Conservation (phyloP, 495 filamentous ascomycete species). For the Hypoxylon trugodes region DNA sequence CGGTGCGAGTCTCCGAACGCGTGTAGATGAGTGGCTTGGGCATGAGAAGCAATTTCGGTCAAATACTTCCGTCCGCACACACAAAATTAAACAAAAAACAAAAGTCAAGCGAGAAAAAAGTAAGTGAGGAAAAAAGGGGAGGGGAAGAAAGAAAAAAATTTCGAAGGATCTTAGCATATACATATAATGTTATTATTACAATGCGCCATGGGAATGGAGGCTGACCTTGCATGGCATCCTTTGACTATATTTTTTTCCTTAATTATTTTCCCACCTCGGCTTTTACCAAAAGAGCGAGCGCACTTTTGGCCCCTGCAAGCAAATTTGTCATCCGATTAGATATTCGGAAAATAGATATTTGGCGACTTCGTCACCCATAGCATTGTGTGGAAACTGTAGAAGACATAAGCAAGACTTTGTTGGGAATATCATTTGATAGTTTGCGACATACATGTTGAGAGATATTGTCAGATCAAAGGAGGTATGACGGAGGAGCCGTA, state of each 20-base stretch:
- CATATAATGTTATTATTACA: conserved; percentile 23
- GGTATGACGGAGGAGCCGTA: background rate
- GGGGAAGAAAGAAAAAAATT: conserved; percentile 7
- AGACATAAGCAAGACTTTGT: background rate
- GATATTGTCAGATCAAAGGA: conserved; percentile 2
- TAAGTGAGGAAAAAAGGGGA: background rate
- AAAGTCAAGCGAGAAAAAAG: background rate
- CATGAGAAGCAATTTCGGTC: conserved; percentile 39
- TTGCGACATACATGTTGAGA: background rate
- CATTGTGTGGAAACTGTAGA: background rate
- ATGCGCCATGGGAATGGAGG: conserved; percentile 24
- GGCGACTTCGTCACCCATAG: background rate
- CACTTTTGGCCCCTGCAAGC: too few species aligned
- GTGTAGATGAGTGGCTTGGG: conserved; percentile 24
- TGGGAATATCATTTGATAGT: background rate
- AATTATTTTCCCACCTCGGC: background rate
- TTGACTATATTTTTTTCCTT: conserved; percentile 6
- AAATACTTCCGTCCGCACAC: conserved; percentile 18
- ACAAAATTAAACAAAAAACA: conserved; percentile 29
- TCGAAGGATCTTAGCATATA: conserved; percentile 21
- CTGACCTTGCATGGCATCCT: conserved; percentile 35
- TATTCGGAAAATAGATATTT: background rate
- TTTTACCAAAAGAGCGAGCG: background rate
- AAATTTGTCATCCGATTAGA: conserved; percentile 2
- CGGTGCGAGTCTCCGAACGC: conserved; percentile 10